A percentile compares a stretch with the other conserved stretches of the same genome.
phyloP scores from a whole-genome alignment of 2,329 filamentous ascomycete species.

The Thelonectria rubi region DNA sequence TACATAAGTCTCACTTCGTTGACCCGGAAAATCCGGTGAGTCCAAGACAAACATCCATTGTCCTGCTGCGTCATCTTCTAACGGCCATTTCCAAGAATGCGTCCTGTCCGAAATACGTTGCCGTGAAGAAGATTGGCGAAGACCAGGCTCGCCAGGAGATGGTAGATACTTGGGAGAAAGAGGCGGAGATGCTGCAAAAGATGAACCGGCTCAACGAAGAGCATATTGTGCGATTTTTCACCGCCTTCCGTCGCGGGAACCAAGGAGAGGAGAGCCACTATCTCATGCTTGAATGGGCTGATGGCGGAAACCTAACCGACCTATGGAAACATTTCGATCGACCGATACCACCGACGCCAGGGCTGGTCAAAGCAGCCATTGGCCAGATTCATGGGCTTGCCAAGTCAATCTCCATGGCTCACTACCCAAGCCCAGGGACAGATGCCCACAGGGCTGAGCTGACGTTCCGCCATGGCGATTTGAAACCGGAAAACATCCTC shows the following conservation, averaged over 20 bases:
- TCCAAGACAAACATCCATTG: no score
- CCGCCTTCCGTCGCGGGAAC: background rate
- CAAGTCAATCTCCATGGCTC: background rate
- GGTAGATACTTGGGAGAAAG: background rate
- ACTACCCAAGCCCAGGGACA: background rate
- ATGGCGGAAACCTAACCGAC: conserved; percentile 5
- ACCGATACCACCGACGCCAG: background rate
- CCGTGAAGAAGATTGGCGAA: background rate
- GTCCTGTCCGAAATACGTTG: background rate
- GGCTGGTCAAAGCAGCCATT: background rate
- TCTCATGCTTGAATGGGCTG: conserved; percentile 11
- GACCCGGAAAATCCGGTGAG: background rate
- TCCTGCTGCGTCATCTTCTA: no score
- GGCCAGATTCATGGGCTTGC: conserved; percentile 4
- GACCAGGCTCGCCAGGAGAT: background rate
- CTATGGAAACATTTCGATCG: background rate
- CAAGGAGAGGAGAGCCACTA: background rate
- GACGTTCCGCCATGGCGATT: conserved; percentile 15
- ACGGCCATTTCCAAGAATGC: background rate
- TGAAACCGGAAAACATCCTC: conserved; percentile 27
- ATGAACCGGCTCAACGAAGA: background rate
- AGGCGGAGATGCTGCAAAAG: background rate
- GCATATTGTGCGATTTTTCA: conserved; percentile 2
- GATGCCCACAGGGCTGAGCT: background rate
- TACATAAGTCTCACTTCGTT: background rate